Conservation (phyloP, 441 rosid species). For the Francoa sonchifolia region DNA sequence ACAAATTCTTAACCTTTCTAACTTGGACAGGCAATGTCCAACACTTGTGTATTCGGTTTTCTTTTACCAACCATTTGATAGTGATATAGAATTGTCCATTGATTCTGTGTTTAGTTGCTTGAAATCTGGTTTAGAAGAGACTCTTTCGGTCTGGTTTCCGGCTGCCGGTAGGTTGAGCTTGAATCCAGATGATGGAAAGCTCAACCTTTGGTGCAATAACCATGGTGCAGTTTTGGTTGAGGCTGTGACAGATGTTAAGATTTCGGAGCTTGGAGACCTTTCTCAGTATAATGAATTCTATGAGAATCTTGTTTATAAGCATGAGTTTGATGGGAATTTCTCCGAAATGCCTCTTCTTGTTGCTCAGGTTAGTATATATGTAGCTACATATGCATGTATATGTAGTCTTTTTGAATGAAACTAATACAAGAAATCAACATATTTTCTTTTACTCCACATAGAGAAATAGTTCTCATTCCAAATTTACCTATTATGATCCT, state of each 20-base stretch:
- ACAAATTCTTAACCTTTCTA: constrained; percentile 34
- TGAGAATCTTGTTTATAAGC: constrained; percentile 42
- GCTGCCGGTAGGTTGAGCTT: constrained; percentile 50
- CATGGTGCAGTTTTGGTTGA: constrained; percentile 40
- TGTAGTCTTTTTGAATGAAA: neutral
- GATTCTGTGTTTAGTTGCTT: constrained; percentile 28
- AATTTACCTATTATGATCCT: too few relatives aligned
- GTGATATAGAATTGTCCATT: constrained; percentile 15
- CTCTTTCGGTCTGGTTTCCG: constrained; percentile 44
- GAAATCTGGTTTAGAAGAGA: constrained; percentile 49
- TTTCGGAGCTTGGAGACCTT: constrained; percentile 50
- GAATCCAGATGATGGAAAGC: constrained; percentile 33
- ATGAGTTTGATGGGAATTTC: constrained; percentile 30
- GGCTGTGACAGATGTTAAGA: constrained; percentile 29
- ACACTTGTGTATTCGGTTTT: constrained; percentile 48
- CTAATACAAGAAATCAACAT: neutral
- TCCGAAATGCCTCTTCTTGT: constrained; percentile 52
- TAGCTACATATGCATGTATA: too few relatives aligned
- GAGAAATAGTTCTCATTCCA: too few relatives aligned
- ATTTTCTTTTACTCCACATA: too few relatives aligned
- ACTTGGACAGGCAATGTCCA: constrained; percentile 65
- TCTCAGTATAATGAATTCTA: constrained; percentile 40
- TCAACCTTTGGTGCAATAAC: constrained; percentile 48
- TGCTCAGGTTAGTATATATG: constrained; percentile 54
- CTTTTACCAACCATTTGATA: constrained; percentile 32